Base-by-base conservation (phyloP, 805 yeast genomes). In the Hanseniaspora clermontiae region DNA sequence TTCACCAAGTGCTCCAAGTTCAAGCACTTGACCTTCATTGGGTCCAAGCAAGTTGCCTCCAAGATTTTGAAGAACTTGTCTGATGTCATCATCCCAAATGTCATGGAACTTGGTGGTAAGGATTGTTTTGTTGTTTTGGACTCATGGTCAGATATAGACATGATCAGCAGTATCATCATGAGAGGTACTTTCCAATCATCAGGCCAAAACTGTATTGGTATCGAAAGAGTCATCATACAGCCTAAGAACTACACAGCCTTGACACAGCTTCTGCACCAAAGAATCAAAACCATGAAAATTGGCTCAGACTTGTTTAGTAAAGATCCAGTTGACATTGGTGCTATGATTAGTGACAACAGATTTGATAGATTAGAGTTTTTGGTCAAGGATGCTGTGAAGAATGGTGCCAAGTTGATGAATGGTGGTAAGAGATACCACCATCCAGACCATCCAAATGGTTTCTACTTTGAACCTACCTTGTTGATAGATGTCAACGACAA, bases 201-300 rank as follows among this genome's bases (percentile, higher is more conserved):
- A 0, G 99, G 99, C 12, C 99, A 93, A 71, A 93, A 93, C 67
- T 93, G 99, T 72, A 93, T 93, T 64, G 97, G 99, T 40, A 86
- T 93, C 55, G 99, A 93, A 71, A 77, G 98, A 58, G 95, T 93
- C 7, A 83, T 93, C 60, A 88, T 90, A 39, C 75, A 87, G 47
- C 85, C 84, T 5, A 72, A 73, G 43, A 79, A 81, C 31, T 90
- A 93, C 69, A 83, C 80, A 24, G 64, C 70, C 45, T 70, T 93
- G 43, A 82, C 83, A 1, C 70, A 71, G 0, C 77, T 80, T 10
- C 72, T 93, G 45, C 61, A 76, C 1, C 68, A 74, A 36, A 76
- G 93, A 57, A 79, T 93, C 20, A 73, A 76, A 6, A 65, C 72
- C 37, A 68, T 93, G 52, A 74, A 96, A 49, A 65, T 89, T 8